phyloP scores from a whole-genome alignment of 805 yeast species.

The Suhomyces xylopsoci region DNA sequence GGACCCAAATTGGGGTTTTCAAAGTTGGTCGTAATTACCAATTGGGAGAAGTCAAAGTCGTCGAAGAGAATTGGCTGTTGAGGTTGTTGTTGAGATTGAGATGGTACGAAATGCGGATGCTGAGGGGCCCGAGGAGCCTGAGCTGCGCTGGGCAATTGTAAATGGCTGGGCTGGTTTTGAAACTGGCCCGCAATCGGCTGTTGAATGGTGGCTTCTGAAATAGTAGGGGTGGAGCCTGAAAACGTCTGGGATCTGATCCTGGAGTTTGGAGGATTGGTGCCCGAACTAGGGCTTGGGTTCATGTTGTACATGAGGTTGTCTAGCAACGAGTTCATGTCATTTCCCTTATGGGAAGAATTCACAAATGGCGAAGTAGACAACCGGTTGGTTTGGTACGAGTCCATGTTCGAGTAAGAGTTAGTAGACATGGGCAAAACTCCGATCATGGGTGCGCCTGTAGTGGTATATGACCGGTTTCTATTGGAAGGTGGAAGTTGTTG shows the following conservation, averaged over 20 bases:
- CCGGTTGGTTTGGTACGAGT: conserved; percentile 14
- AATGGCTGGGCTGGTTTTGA: conserved; percentile 13
- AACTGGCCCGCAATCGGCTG: conserved; percentile 3
- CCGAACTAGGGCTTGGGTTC: conserved; percentile 8
- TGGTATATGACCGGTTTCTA: conserved; percentile 52
- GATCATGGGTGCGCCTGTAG: conserved; percentile 28
- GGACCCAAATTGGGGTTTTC: conserved; percentile 72
- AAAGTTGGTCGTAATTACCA: conserved; percentile 66
- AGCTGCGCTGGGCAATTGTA: not conserved
- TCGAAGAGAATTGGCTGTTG: conserved; percentile 31
- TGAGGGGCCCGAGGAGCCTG: conserved; percentile 3
- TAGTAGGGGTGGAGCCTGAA: conserved; percentile 32
- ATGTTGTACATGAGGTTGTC: conserved; percentile 32
- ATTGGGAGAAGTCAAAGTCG: conserved; percentile 55
- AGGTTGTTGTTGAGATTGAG: not conserved
- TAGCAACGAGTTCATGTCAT: conserved; percentile 27
- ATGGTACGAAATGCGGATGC: conserved; percentile 1
- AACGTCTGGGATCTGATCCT: conserved; percentile 42
- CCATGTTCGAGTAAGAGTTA: conserved; percentile 7
- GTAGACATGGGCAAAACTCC: conserved; percentile 11
- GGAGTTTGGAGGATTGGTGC: conserved; percentile 7
- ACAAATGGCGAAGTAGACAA: conserved; percentile 24
- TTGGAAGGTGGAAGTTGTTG: conserved; percentile 2
- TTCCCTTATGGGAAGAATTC: conserved; percentile 16
- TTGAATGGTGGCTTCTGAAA: conserved; percentile 15